Evolutionary conservation across 1,139 yeast species (phyloP), one percentile per base, ranked within the genome.

Genomic region (Yamadazyma atmosphaerica): DNA sequence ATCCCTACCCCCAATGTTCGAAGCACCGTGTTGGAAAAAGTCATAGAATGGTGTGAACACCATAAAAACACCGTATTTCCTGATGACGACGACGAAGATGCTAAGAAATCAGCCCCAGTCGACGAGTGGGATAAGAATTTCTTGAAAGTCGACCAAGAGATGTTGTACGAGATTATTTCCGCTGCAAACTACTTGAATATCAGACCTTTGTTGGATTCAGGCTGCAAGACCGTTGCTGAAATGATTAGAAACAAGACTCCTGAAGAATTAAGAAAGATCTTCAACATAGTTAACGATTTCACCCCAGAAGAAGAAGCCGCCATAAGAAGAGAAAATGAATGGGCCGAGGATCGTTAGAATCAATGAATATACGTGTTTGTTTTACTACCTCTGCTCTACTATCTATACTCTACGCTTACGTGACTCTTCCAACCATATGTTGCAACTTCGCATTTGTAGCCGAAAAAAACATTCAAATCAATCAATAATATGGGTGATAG

Each of bases 251-350:
- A 95, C 40, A 89, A 94, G 68, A 77, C 90, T 1, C 97, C 98
- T 5, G 98, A 90, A 61, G 98, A 94, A 63, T 88, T 94, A 56
- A 82, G 98, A 64, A 86, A 88, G 63, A 87, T 95, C 1, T 94
- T 94, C 72, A 94, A 94, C 64, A 94, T 94, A 53, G 94, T 85
- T 43, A 63, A 89, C 60, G 98, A 94, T 63, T 92, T 94, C 65
- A 86, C 95, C 29, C 96, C 98, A 3, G 98, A 94, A 61, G 98
- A 94, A 64, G 98, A 92, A 68, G 96, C 95, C 35, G 98, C 96
- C 40, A 92, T 94, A 51, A 84, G 95, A 59, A 81, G 96, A 56
- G 98, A 92, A 65, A 92, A 92, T 60, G 98, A 92, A 63, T 92
- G 98, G 98, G 98, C 98, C 17, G 98, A 92, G 63, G 98, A 92